Evolutionary conservation across 1,284 basidiomycete genomes (phyloP).

Genomic region (Amanita bisporigera): DNA sequence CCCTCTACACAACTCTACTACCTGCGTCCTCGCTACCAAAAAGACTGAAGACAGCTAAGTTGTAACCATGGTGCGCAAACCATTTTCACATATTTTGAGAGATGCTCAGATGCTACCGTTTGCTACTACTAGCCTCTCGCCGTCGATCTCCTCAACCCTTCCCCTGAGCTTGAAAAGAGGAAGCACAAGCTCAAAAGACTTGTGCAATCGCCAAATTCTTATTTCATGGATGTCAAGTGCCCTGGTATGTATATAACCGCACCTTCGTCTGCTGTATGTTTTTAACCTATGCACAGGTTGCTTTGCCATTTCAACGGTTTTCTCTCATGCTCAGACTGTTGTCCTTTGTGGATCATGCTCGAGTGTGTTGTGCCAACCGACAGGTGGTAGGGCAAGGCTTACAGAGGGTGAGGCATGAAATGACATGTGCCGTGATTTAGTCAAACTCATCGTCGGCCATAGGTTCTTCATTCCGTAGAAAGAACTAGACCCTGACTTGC

Average conservation of each 20-base stretch:
- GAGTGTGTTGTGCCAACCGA: slow-evolving; percentile 97
- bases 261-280: slow-evolving; percentile 8
- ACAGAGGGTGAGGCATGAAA: slow-evolving; percentile 84
- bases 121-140: slow-evolving; percentile 82
- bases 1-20: slow-evolving; percentile 34
- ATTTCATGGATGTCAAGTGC: slow-evolving; percentile 99
- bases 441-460: slow-evolving; percentile 22
- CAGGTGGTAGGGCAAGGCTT: slow-evolving; percentile 97
- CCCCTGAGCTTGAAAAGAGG: slow-evolving; percentile 83
- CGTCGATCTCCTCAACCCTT: slow-evolving; percentile 98
- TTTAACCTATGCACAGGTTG: slow-evolving; percentile 61
- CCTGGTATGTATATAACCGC: slow-evolving; percentile 64
- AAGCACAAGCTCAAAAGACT: slow-evolving; percentile 99
- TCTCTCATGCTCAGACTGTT: slow-evolving; percentile 95
- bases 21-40: slow-evolving; percentile 37
- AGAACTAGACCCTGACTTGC: slow-evolving; percentile 63
- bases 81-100: not conserved
- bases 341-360: slow-evolving; percentile 94
- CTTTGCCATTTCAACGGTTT: slow-evolving; percentile 95
- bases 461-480: slow-evolving; percentile 89
- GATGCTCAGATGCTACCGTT: slow-evolving; percentile 1
- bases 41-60: slow-evolving; percentile 10
- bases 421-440: slow-evolving; percentile 12
- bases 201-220: slow-evolving; percentile 97
- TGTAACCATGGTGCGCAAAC: slow-evolving; percentile 47